Evolutionary conservation across 1,284 basidiomycete species (phyloP), one percentile per base, ranked within the genome.

Genomic region (Wolfiporia cocos): DNA sequence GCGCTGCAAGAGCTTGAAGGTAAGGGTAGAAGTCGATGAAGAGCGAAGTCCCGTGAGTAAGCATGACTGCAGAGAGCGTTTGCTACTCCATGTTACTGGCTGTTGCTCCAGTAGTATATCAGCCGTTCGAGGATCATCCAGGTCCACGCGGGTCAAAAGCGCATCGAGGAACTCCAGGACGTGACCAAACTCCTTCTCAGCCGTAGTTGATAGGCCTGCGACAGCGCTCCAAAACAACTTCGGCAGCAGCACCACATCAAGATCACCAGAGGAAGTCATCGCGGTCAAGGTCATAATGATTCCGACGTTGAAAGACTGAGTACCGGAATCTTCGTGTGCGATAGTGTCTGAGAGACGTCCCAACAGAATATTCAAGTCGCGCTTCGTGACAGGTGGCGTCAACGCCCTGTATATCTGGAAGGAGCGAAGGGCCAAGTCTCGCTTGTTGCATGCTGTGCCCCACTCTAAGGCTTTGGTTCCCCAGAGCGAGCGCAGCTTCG

Each of bases 351-450:
- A 90, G 12, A 96, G 68, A 34, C 93, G 78, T 18, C 86, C 87
- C 0, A 97, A 73, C 26, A 95, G 73, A 38, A 86, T 76, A 0
- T 87, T 87, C 22, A 97, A 70, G 64, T 91, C 86, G 10, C 73
- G 67, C 39, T 84, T 76, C 38, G 78, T 82, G 34, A 91, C 73
- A 24, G 73, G 70, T 0, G 91, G 86, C 50, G 80, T 76, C n/a
- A 97, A 67, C 1, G 87, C 80, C 29, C 92, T 81, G 64, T 92
- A 92, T n/a, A 92, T 72, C 59, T 96, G 92, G 49, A 97, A 72
- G 2, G 93, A 95, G 23, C 92, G 78, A 64, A 89, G 92, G 0
- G 94, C 92, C 22, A 86, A 81, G 38, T 84, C 82, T 30, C 91
- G 79, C 47, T 93, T 89, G 3, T 91, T 86, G 53, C 90, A 93